A percentile compares a stretch with the other conserved stretches of the same genome.
phyloP scores from a whole-genome alignment of 805 yeast species.

The Kazachstania bromeliacearum region DNA sequence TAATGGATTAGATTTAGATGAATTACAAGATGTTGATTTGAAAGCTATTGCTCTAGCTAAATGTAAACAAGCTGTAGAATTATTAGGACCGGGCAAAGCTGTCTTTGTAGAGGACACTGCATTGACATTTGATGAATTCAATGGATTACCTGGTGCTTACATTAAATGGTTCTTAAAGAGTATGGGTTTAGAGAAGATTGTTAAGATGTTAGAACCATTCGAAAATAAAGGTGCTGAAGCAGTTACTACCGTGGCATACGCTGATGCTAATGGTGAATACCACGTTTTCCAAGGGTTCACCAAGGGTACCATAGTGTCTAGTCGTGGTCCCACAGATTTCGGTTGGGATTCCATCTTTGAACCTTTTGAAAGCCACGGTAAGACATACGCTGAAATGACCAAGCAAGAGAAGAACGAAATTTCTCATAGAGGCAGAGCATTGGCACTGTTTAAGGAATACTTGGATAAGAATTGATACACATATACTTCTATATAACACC shows the following conservation, averaged over 20 bases:
- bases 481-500: too few species aligned
- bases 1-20: slow-evolving; percentile 70
- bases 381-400: slow-evolving; percentile 85
- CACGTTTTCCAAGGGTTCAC: slow-evolving; percentile 77
- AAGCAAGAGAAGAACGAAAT: slow-evolving; percentile 66
- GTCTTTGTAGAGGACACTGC: slow-evolving; percentile 95
- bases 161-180: slow-evolving; percentile 82
- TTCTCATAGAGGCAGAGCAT: slow-evolving; percentile 82
- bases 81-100: slow-evolving; percentile 50
- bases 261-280: slow-evolving; percentile 77
- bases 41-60: slow-evolving; percentile 75
- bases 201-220: slow-evolving; percentile 68
- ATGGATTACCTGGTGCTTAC: slow-evolving; percentile 90
- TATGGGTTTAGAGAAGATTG: slow-evolving; percentile 69
- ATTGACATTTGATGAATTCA: slow-evolving; percentile 69
- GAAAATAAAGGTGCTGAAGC: slow-evolving; percentile 82
- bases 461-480: slow-evolving; percentile 19
- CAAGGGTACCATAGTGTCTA: slow-evolving; percentile 65
- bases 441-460: slow-evolving; percentile 57
- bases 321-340: slow-evolving; percentile 71
- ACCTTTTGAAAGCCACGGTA: slow-evolving; percentile 51
- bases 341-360: slow-evolving; percentile 94
- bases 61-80: slow-evolving; percentile 59
- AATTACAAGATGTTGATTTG: slow-evolving; percentile 76
- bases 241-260: slow-evolving; percentile 84